Evolutionary conservation across 2,329 filamentous ascomycete species (phyloP), one percentile per base, ranked within the genome.

Genomic region (Sarocladiaceae sp.): DNA sequence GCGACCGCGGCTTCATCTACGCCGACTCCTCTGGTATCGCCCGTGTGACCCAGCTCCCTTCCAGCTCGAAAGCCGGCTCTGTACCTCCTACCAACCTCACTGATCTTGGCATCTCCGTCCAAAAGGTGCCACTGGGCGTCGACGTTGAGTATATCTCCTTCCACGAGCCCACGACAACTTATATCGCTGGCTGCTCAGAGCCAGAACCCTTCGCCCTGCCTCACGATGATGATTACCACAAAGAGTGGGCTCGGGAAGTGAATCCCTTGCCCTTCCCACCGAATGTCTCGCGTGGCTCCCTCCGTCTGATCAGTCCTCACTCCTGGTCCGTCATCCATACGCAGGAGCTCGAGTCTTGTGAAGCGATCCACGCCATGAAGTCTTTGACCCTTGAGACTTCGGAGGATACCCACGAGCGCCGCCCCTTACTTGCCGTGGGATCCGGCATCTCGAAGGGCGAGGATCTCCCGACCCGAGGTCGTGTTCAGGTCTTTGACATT

Each of bases 401-500:
- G 0, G 93, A 98, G 64, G 81, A 83, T 26, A 96, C 89, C 0
- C 88, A 93, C 58, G 86, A 95, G 59, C 82, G 88, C 13, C 85
- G 82, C 55, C 83, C 86, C 56, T 74, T 97, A 37, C 76, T 98
- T 42, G 81, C 83, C 0, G 83, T 96, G 1, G 93, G 91, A 12
- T 95, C 91, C 0, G 84, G 88, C 1, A 76, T 93, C 20, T 77
- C 83, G n/a, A 84, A 84, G 48, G 93, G 93, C 32, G 93, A 98
- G 64, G 93, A 97, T 57, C 78, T 95, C 46, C 83, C 90, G 1
- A 84, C 89, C 1, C 81, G 86, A 35, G 93, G 93, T 2, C 79
- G 84, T 32, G 78, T 98, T 31, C 89, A 93, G 55, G 86, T 97
- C 39, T 95, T 93, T 57, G 90, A 96, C 57, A 78, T 98, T 23